phyloP scores from a whole-genome alignment of 164 flowering plant genomes.

The Annona squamosa region DNA sequence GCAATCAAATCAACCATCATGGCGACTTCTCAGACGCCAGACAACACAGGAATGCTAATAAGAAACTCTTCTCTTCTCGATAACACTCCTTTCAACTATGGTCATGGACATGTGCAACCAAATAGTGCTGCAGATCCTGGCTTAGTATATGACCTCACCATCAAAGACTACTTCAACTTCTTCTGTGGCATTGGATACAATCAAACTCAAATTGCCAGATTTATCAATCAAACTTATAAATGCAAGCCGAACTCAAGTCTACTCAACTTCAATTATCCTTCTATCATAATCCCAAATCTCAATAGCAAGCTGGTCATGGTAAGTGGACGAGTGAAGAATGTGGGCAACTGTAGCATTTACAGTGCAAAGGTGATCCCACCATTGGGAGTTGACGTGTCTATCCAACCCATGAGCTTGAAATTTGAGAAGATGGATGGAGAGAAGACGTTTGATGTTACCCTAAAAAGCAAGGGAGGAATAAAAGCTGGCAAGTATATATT shows the following conservation, averaged over 20 bases:
- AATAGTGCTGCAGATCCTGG: slow-evolving; percentile 50
- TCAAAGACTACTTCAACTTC: slow-evolving; percentile 37
- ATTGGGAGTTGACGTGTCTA: slow-evolving; percentile 21
- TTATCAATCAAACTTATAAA: background rate
- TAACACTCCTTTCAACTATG: slow-evolving; percentile 37
- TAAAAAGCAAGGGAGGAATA: slow-evolving; percentile 7
- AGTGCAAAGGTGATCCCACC: slow-evolving; percentile 23
- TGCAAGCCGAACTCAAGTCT: background rate
- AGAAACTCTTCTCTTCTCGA: background rate
- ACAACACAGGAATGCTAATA: slow-evolving; percentile 29
- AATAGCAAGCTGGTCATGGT: slow-evolving; percentile 20
- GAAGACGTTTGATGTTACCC: slow-evolving; percentile 34
- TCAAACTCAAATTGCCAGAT: background rate
- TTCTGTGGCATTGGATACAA: slow-evolving; percentile 34
- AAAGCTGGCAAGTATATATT: slow-evolving; percentile 28
- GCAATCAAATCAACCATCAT: slow-evolving; percentile 69
- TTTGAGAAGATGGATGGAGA: slow-evolving; percentile 30
- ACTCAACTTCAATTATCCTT: slow-evolving; percentile 35
- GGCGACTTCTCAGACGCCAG: slow-evolving; percentile 41
- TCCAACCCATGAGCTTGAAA: slow-evolving; percentile 23
- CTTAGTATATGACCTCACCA: slow-evolving; percentile 41
- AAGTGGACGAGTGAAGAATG: slow-evolving; percentile 45
- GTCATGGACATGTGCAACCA: slow-evolving; percentile 42
- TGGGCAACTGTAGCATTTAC: slow-evolving; percentile 43
- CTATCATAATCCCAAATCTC: slow-evolving; percentile 38